These are phyloP conservation scores for Schizopora paradoxa DNA, from an alignment of 1,284 basidiomycete species.

Conservation along the genomic window DNA sequence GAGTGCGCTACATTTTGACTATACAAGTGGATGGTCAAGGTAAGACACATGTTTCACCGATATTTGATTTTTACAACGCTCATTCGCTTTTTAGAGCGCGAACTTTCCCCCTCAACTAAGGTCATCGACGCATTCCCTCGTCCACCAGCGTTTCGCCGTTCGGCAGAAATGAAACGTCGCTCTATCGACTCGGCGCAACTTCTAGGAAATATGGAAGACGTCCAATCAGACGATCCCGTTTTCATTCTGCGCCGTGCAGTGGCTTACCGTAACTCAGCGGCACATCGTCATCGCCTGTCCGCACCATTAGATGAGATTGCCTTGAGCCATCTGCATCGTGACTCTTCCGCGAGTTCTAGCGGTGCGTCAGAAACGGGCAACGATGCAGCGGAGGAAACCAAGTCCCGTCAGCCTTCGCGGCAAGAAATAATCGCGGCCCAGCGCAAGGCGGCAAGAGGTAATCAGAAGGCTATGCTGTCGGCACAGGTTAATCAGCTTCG, in stretches of 20 bases:
- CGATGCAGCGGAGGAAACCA: slow-evolving; percentile 33
- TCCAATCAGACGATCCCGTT: slow-evolving; percentile 77
- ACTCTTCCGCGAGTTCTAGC: slow-evolving; percentile 47
- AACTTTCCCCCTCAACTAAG: slow-evolving; percentile 71
- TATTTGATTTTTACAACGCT: slow-evolving; percentile 7
- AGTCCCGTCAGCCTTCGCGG: slow-evolving; percentile 52
- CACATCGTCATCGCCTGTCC: slow-evolving; percentile 59
- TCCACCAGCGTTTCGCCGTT: slow-evolving; percentile 67
- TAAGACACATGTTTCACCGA: slow-evolving; percentile 31
- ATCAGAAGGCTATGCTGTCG: slow-evolving; percentile 80
- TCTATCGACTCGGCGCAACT: slow-evolving; percentile 79
- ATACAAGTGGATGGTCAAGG: slow-evolving; percentile 59
- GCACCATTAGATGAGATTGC: slow-evolving; percentile 75
- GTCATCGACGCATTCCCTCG: slow-evolving; percentile 80
- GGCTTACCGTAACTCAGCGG: slow-evolving; percentile 57
- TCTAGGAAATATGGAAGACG: slow-evolving; percentile 67
- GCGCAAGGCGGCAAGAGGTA: slow-evolving; percentile 76
- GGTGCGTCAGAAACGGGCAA: slow-evolving; percentile 18
- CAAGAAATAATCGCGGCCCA: slow-evolving; percentile 94
- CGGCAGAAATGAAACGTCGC: slow-evolving; percentile 70
- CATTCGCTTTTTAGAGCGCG: slow-evolving; percentile 50
- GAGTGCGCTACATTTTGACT: slow-evolving; percentile 78
- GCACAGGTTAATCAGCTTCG: slow-evolving; percentile 78
- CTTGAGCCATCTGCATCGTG: slow-evolving; percentile 61
- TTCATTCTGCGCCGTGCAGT: slow-evolving; percentile 82